Percentiles rank a stretch among this genome's conserved stretches.
Evolutionary conservation across 1,284 basidiomycete genomes (phyloP).

Genomic region (Trichosporon inkin): DNA sequence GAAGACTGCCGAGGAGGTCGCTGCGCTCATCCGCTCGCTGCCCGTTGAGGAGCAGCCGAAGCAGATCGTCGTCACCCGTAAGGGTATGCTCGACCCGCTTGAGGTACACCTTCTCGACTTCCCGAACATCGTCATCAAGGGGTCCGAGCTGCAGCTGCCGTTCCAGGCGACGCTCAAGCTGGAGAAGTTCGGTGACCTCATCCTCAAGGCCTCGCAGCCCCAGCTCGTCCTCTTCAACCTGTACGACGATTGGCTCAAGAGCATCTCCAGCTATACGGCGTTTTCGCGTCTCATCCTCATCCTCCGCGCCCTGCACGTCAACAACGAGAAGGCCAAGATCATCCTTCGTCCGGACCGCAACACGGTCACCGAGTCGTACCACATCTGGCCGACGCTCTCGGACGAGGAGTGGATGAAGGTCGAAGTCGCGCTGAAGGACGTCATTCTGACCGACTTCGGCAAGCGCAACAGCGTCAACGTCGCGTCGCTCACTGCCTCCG

Average conservation of each 20-base stretch:
- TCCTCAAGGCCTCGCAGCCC: conserved; percentile 55
- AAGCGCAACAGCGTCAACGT: conserved; percentile 99
- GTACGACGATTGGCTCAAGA: conserved; percentile 99
- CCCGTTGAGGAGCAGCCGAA: conserved; percentile 99
- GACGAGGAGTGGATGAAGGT: conserved; percentile 99
- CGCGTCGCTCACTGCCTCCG: conserved; percentile 89
- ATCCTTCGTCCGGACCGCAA: conserved; percentile 87
- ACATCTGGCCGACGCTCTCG: conserved; percentile 91
- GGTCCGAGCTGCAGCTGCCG: conserved; percentile 92
- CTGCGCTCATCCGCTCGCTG: conserved; percentile 90
- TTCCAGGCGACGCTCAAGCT: conserved; percentile 99
- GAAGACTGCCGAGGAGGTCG: conserved; percentile 97
- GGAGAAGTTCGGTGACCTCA: conserved; percentile 99
- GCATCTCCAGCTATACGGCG: conserved; percentile 96
- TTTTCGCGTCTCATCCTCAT: conserved; percentile 96
- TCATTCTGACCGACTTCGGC: conserved; percentile 93
- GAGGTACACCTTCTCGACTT: conserved; percentile 99
- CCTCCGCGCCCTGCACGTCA: conserved; percentile 94
- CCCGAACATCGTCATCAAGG: conserved; percentile 99
- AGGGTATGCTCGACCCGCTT: conserved; percentile 98
- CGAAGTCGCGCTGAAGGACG: conserved; percentile 92
- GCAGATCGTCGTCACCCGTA: conserved; percentile 97
- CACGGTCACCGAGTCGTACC: conserved; percentile 94
- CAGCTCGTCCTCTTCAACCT: conserved; percentile 81
- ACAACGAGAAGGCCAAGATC: conserved; percentile 98